Evolutionary conservation across 768 basidiomycete species (phyloP), one percentile per base, ranked within the genome.

Genomic region (Mycena albidolilacea): DNA sequence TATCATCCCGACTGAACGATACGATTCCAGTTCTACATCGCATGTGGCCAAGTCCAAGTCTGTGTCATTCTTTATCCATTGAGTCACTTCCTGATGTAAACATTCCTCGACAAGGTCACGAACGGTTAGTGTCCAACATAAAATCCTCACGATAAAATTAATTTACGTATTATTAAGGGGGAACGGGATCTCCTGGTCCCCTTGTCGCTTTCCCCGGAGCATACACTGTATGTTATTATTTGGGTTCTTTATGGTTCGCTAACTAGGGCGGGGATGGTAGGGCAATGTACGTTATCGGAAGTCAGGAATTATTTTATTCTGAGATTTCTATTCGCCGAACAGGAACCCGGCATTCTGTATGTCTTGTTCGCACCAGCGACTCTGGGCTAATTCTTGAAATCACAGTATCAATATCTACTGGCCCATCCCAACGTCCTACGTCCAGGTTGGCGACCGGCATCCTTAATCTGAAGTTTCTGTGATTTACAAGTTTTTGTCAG

Each of bases 191-290:
- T 3, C 82, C 82, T 0, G 77, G 80, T 5, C 82, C 82, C 17
- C 76, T 81, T n/a, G 81, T 82, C 30, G 67, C 79, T 7, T 80
- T 83, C 76, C 82, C 82, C n/a, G 82, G 82, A 37, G 82, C 78
- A 6, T 83, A 83, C 75, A 81, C 81, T n/a, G 80, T 52, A 59
- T 72, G 71, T n/a, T 59, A 17, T 9, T 1, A 23, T 50, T 52
- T 57, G 23, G 38, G 4, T 19, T 7, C n/a, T 12, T 38, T 9
- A 41, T 30, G 37, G 11, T 10, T 50, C 4, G 30, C 30, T 30
- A 30, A 30, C 2, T 30, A 30, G 30, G 30, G 30, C 30, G 30
- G 30, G 30, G 30, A 30, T 30, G 30, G 30, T 38, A 61, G 58
- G 70, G 64, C 15, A 60, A 71, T 38, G 58, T 71, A 35, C 44